Percentiles rank a stretch among this genome's conserved stretches.
Evolutionary conservation across 257 asterid species (phyloP).

Genomic region (Solanum peruvianum): DNA sequence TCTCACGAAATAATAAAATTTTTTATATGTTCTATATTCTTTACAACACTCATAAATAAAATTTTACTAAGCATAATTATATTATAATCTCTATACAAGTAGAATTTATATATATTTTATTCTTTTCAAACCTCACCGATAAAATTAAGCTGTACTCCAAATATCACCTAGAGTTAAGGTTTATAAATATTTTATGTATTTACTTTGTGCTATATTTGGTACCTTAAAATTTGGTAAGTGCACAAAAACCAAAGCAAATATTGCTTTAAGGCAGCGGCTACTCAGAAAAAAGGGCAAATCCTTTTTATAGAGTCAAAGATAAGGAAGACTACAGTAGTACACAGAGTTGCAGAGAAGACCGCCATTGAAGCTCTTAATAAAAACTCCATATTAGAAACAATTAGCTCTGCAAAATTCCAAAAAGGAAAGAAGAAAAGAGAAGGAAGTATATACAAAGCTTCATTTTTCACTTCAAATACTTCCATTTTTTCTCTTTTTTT

Average conservation of each 20-base stretch:
- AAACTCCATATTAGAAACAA: not conserved
- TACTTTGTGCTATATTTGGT: not conserved
- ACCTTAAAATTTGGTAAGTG: not conserved
- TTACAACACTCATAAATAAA: too few species aligned
- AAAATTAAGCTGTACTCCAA: not conserved
- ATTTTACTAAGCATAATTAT: too few species aligned
- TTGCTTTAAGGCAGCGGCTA: constrained; percentile 18
- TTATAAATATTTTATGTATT: not conserved
- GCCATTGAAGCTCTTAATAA: constrained; percentile 22
- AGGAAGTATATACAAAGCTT: not conserved
- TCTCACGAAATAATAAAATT: too few species aligned
- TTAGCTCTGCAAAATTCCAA: not conserved
- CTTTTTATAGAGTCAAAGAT: constrained; percentile 19
- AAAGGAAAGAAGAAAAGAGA: not conserved
- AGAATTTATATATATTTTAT: too few species aligned
- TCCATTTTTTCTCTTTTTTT: not conserved
- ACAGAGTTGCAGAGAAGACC: constrained; percentile 8
- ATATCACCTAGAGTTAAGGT: not conserved
- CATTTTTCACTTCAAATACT: not conserved
- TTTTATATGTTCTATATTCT: rapidly evolving
- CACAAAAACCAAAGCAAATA: constrained; percentile 25
- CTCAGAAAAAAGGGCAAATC: not conserved
- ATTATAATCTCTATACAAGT: too few species aligned
- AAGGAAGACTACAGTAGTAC: not conserved
- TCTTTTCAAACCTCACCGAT: too few species aligned